Evolutionary conservation across 2,329 filamentous ascomycete species (phyloP), one percentile per base, ranked within the genome.

Genomic region (Phyllosticta citribraziliensis): DNA sequence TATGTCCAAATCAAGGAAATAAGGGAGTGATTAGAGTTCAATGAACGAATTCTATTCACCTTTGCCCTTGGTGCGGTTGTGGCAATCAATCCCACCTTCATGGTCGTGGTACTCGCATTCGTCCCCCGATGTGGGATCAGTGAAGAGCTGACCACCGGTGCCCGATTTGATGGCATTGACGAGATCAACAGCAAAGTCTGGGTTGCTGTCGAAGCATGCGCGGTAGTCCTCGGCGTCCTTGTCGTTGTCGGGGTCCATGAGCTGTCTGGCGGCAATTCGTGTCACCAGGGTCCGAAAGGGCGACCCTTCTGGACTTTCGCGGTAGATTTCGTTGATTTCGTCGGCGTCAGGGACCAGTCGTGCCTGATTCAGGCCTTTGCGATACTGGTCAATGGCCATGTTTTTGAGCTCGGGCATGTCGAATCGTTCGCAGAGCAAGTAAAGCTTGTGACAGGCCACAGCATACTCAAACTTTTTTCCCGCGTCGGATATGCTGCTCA

Each of bases 271-370:
- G n/a, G 80, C 80, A 55, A 83, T 82, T 63, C 75, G 73, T 59
- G 78, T 77, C 75, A 82, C 79, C 20, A 82, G 71, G 30, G 68
- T 72, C 40, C 79, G 73, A 66, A 82, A 82, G 1, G 79, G 78
- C 58, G 77, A 80, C 3, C 68, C 71, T 2, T 65, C 57, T 3
- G 76, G 74, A 33, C 76, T 78, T 56, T 72, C 71, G 57, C 77
- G 75, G 67, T 82, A 82, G 22, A 83, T 80, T 8, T 79, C 77
- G 63, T 79, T 76, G 64, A 82, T 80, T 69, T 83, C 80, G 40
- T 81, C 78, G 10, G 80, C 74, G 63, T 82, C 80, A 1, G 80
- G 80, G 0, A 83, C 80, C 8, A 82, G 71, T 58, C 77, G 74
- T 33, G 79, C 76, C 63, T 80, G 70, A 64, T 77, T 71, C 27